Percentiles rank a stretch among this genome's conserved stretches.
These are phyloP conservation scores for Penicillium parvum DNA, from an alignment of 495 filamentous ascomycete species.

Conservation along the genomic window DNA sequence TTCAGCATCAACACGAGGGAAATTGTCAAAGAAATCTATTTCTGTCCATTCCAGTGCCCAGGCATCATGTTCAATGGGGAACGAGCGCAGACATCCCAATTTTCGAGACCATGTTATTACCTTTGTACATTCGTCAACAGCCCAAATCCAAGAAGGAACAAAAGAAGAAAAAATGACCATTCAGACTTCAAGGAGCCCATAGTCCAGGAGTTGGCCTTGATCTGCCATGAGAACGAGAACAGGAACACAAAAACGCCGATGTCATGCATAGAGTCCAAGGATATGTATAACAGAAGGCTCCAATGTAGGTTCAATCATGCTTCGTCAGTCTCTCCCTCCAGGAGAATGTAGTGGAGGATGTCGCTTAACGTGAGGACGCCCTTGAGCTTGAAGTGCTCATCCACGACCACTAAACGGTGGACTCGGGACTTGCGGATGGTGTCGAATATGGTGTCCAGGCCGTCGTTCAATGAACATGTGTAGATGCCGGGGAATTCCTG, in stretches of 20 bases:
- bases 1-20: conserved; percentile 1
- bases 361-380: conserved; percentile 93
- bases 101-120: conserved; percentile 27
- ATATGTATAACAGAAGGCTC: conserved; percentile 22
- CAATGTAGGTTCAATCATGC: conserved; percentile 21
- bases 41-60: conserved; percentile 21
- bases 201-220: not conserved
- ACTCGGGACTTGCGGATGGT: conserved; percentile 93
- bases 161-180: not conserved
- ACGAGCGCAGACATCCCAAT: conserved; percentile 14
- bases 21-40: conserved; percentile 32
- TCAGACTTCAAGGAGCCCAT: not conserved
- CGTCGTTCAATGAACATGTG: conserved; percentile 87
- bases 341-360: conserved; percentile 90
- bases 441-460: conserved; percentile 92
- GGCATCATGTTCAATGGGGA: not conserved
- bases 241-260: conserved; percentile 31
- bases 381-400: conserved; percentile 77
- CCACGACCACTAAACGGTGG: conserved; percentile 87
- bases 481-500: conserved; percentile 95
- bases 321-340: conserved; percentile 67
- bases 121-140: conserved; percentile 26
- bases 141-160: conserved; percentile 11
- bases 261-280: conserved; percentile 30
- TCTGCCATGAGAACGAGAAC: conserved; percentile 3